Evolutionary conservation across 345 rosid genomes (phyloP), one percentile per base, ranked within the genome.

Genomic region (Eutrema yunnanense): DNA sequence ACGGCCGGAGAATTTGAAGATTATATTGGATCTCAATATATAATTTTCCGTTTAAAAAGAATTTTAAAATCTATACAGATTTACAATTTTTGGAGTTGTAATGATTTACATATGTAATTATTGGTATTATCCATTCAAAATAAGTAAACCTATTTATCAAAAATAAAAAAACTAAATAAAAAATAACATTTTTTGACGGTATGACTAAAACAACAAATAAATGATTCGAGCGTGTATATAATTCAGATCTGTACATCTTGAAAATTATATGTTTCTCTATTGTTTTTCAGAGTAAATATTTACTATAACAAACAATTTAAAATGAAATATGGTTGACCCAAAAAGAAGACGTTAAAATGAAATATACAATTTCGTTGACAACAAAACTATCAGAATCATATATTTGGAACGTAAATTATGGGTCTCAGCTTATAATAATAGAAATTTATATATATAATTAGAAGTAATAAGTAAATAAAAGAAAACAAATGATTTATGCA

Each of bases 401-500:
- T 55, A 54, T 52, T 57, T 73, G 29, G 62, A 74, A 74, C 73
- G 43, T 68, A 53, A 44, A 54, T 44, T 75, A 69, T 75, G 65
- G 70, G 65, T 69, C 69, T 48, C 64, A 53, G 69, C 37, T 54
- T 75, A 50, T 26, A 75, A 46, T 47, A 62, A 69, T 36, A 43
- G 9, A 51, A 51, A 30, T 48, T 16, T 63, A 46, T 29, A 9
- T 2, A 48, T 11, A 68, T 10, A 42, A 60, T 33, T 6, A 60
- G 22, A 7, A 61, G 22, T 56, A 62, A 9, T 9, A 58, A 29
- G 40, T 4, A 26, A 47, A 57, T 4, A 26, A 57, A 33, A 59
- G 56, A 29, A 37, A 75, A 48, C 4, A 53, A 75, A 75, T 69
- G 65, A 75, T 62, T 54, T 37, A 65, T 76, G 79, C 79, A 69